Base-by-base conservation (phyloP, 345 rosid species). In the Geranium brycei region DNA sequence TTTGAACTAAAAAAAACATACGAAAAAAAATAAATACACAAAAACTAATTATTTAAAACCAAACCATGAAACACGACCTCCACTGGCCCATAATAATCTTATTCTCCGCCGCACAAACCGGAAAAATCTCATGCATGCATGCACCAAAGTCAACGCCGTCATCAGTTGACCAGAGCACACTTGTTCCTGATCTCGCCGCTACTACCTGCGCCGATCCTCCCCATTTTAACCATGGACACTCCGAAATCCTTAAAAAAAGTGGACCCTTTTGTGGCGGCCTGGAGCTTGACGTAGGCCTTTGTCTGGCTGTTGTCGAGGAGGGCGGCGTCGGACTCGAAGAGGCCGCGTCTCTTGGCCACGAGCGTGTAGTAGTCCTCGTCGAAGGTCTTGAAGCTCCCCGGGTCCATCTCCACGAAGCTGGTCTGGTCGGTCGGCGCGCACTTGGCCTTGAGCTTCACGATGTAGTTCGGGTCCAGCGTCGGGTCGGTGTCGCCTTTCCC, bases 211-310 rank as follows among this genome's bases (percentile, higher is more conserved):
- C 72, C 84, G 35, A 84, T 68, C 73, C 88, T 72, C 17, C 92
- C 96, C 92, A 88, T 81, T 0, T 84, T 84, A 28, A 77, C 80
- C 90, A 86, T 88, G 55, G 96, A 84, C 51, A 32, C 79, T 1
- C 83, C 86, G 62, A 88, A 88, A 69, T 88, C 92, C 57, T 71
- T 60, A 13, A 73, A 81, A 78, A 86, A 86, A 31, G 76, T 73
- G n/a, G 85, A 74, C 0, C 76, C 69, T 7, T 59, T 0, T 11
- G 62, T 56, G 0, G 62, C 19, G 1, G 23, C 65, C 63, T 85
- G 82, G 30, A 57, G 35, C 32, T 68, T 57, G 59, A 88, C 68
- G 59, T 85, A 85, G 38, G 76, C 72, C 71, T 73, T 84, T 7
- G 88, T 79, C 35, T 74, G 68, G n/a, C 61, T n/a, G 56, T 86